A percentile compares a stretch with the other conserved stretches of the same genome.
Conservation (phyloP, 805 yeast genomes). For the Ogataea corticis region DNA sequence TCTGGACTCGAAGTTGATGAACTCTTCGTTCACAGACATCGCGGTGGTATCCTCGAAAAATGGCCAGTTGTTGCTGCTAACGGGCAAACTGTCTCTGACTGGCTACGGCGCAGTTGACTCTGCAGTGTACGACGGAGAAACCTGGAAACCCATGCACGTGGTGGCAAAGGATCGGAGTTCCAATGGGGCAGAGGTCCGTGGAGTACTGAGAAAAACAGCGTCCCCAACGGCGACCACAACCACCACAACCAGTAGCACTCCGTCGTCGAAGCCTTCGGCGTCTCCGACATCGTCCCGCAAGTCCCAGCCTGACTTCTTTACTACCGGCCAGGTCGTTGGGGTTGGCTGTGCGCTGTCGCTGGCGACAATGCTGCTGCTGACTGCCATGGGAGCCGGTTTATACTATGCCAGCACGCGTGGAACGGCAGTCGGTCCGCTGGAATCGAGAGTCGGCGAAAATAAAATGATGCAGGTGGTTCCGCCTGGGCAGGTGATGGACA, state of each 20-base stretch:
- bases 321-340: slow-evolving; percentile 66
- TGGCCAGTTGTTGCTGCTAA: slow-evolving; percentile 48
- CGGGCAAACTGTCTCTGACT: slow-evolving; percentile 55
- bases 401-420: slow-evolving; percentile 37
- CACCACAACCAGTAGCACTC: slow-evolving; percentile 8
- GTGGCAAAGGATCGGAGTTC: slow-evolving; percentile 37
- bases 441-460: slow-evolving; percentile 58
- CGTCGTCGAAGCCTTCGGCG: slow-evolving; percentile 10
- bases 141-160: slow-evolving; percentile 67
- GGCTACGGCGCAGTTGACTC: slow-evolving; percentile 57
- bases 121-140: slow-evolving; percentile 63
- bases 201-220: slow-evolving; percentile 37
- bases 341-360: slow-evolving; percentile 68
- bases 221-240: slow-evolving; percentile 8
- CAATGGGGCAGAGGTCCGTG: slow-evolving; percentile 24
- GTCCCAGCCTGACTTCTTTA: slow-evolving; percentile 27
- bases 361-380: slow-evolving; percentile 45
- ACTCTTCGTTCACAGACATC: slow-evolving; percentile 44
- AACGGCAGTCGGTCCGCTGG: slow-evolving; percentile 45
- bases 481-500: slow-evolving; percentile 47
- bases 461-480: slow-evolving; percentile 65
- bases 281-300: not conserved
- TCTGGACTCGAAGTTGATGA: slow-evolving; percentile 34
- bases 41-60: slow-evolving; percentile 34
- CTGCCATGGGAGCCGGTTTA: slow-evolving; percentile 41